Evolutionary conservation across 352 stramenopile species (phyloP), one percentile per base, ranked within the genome.

Genomic region (Pythium phragmitis): DNA sequence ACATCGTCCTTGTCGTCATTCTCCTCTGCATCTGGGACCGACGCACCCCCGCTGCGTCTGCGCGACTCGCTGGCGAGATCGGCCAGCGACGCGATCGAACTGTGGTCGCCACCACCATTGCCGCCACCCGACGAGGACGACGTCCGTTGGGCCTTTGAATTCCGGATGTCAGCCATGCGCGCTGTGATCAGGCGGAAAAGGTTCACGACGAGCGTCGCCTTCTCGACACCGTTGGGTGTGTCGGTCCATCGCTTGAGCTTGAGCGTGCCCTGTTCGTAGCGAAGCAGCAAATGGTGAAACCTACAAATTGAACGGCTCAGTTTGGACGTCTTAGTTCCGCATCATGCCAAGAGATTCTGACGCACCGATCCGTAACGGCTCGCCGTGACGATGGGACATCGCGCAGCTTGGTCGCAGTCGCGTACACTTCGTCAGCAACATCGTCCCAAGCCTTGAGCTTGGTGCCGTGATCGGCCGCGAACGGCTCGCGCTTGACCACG

Each of bases 371-470:
- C 6, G 72, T 75, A 17, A 79, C 74, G 12, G 74, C 71, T 57
- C 74, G 74, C 26, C 74, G 65, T 48, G 65, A 75, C 34, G 75
- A 70, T 48, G 63, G 74, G 42, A 70, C 53, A 21, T 70, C 62
- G 12, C 59, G 65, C 16, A 76, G 55, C 51, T 73, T 73, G 36
- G 68, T 63, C 11, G 68, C 64, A 6, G 64, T 77, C 33, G 67
- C 37, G 37, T 73, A 75, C 19, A 77, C 68, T 50, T 79, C 72
- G 21, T 70, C 57, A n/a, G 77, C 77, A 7, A 87, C 62, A 16
- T 73, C 57, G 53, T 87, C 73, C 77, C 77, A 87, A 28, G 75
- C 70, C 19, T 74, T 75, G 55, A 87, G 70, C 64, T 80, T 79
- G 39, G 66, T 71, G 23, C 77, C 77, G 53, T 87, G 77, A 41